Conservation (phyloP, 1,284 basidiomycete genomes). For the Melampsora medusae region DNA sequence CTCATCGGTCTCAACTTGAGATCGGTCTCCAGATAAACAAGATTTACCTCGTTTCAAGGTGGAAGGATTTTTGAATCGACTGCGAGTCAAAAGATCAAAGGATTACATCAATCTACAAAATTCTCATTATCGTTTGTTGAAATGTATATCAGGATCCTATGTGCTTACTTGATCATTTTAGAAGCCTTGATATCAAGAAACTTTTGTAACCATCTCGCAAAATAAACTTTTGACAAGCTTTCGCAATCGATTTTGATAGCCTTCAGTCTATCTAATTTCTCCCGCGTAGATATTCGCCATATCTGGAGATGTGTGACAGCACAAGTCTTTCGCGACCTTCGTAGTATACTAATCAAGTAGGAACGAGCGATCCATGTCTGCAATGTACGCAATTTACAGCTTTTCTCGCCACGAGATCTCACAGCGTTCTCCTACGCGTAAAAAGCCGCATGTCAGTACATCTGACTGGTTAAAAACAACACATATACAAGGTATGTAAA, state of each 20-base stretch:
- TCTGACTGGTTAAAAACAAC: not conserved
- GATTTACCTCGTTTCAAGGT: too few species aligned
- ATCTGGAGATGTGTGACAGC: not conserved
- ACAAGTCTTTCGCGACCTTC: not conserved
- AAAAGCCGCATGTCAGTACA: not conserved
- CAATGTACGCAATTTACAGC: not conserved
- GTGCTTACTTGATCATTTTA: constrained; percentile 16
- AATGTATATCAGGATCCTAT: not conserved
- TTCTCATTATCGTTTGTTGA: not conserved
- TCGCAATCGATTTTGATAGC: not conserved
- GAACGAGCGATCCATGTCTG: constrained; percentile 11
- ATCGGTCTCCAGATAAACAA: too few species aligned
- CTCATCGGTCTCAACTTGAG: too few species aligned
- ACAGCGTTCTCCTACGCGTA: not conserved
- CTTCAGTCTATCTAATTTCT: not conserved
- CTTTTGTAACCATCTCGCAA: constrained; percentile 15
- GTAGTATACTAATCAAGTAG: not conserved
- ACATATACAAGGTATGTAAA: not conserved
- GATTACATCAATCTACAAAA: not conserved
- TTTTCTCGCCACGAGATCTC: not conserved
- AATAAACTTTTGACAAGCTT: not conserved
- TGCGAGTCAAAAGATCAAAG: not conserved
- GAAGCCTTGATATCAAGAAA: constrained; percentile 19
- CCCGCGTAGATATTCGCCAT: not conserved
- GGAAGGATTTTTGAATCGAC: not conserved